A percentile compares a stretch with the other conserved stretches of the same genome.
phyloP scores from a whole-genome alignment of 306 rosid genomes.

The Cotoneaster glaucophyllus region DNA sequence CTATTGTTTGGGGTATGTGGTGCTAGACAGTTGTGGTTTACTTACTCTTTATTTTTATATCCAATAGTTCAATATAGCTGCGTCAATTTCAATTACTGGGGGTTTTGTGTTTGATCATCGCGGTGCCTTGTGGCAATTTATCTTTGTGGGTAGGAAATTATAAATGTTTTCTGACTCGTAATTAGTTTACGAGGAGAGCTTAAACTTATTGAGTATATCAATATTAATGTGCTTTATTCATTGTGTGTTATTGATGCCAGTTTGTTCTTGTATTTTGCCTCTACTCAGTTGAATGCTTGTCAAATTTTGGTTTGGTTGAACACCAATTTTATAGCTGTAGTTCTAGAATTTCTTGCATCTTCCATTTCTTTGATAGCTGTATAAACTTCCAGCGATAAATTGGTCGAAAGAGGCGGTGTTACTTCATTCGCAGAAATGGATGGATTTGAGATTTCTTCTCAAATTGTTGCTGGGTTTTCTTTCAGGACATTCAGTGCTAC shows the following conservation, averaged over 20 bases:
- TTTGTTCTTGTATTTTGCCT: neutral
- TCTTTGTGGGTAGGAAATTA: too few relatives aligned
- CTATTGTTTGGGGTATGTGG: slow-evolving; percentile 6
- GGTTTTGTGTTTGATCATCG: neutral
- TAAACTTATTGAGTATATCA: neutral
- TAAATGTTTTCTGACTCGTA: slow-evolving; percentile 2
- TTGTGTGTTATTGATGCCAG: neutral
- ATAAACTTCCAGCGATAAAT: neutral
- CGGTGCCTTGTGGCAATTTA: too few relatives aligned
- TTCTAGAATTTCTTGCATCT: neutral
- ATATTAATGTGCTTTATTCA: neutral
- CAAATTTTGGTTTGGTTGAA: neutral
- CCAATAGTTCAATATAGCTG: slow-evolving; percentile 5
- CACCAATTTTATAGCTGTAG: neutral
- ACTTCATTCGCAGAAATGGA: neutral
- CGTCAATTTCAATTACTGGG: neutral
- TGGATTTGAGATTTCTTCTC: neutral
- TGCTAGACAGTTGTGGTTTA: slow-evolving; percentile 5
- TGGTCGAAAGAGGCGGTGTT: neutral
- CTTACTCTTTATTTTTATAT: neutral
- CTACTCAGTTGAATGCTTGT: neutral
- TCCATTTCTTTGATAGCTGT: neutral
- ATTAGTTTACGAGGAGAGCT: neutral
- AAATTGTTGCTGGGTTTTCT: neutral
- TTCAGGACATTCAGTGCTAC: neutral